These are phyloP conservation scores for Oryza meyeriana DNA, from an alignment of 176 grass and related monocot species.

Conservation along the genomic window DNA sequence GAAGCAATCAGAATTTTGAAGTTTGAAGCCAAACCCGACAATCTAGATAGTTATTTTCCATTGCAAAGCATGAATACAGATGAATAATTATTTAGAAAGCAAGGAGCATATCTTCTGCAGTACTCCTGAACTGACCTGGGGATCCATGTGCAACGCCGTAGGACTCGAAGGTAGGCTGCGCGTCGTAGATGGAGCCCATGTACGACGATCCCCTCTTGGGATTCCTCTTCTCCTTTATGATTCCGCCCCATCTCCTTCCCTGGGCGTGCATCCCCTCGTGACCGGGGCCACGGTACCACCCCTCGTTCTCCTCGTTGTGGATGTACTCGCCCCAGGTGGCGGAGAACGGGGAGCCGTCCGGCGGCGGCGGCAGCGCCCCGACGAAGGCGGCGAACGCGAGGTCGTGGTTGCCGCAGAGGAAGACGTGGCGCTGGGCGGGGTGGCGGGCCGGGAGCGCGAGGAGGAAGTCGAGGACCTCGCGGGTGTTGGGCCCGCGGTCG, in stretches of 20 bases:
- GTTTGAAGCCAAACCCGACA: background rate
- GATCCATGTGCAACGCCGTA: constrained; percentile 83
- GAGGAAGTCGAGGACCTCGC: constrained; percentile 68
- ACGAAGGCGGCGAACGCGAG: constrained; percentile 87
- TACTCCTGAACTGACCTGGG: constrained; percentile 38
- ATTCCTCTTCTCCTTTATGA: constrained; percentile 59
- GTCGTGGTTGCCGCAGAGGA: constrained; percentile 97
- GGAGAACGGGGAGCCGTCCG: constrained; percentile 55
- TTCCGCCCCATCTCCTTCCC: constrained; percentile 76
- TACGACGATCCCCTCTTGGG: constrained; percentile 55
- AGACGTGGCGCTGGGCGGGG: constrained; percentile 76
- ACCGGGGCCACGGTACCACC: constrained; percentile 72
- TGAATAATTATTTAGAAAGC: background rate
- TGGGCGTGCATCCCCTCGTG: constrained; percentile 81
- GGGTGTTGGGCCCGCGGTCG: constrained; percentile 71
- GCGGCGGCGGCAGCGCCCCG: constrained; percentile 63
- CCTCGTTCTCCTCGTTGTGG: constrained; percentile 64
- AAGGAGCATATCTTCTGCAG: background rate
- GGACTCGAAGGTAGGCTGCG: constrained; percentile 78
- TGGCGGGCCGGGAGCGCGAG: constrained; percentile 51
- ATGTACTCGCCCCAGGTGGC: constrained; percentile 77
- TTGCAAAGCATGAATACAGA: background rate
- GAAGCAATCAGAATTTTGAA: background rate
- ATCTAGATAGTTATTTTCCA: background rate
- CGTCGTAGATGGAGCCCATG: constrained; percentile 82